Base-by-base conservation (phyloP, 768 basidiomycete species). In the Leccinum arenicola region DNA sequence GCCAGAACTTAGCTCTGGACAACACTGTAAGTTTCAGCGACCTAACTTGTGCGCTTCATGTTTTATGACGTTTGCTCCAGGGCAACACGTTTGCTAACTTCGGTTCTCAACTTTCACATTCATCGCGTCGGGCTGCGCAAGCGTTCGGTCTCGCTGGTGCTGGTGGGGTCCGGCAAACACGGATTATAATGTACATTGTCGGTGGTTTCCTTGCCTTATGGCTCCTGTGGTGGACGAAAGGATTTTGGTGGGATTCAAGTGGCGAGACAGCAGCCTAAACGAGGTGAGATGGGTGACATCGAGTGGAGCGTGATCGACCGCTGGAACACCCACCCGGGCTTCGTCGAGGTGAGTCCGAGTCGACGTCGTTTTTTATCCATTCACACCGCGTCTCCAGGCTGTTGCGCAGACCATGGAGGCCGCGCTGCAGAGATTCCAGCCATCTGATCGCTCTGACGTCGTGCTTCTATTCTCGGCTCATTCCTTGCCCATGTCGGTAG, bases 241-340 rank as follows among this genome's bases (percentile, higher is more conserved):
- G 73, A n/a, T 80, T 80, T 76, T 84, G 84, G 83, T 69, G 69
- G 66, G 40, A 49, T 21, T 67, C 64, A 9, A 56, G 56, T n/a
- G 62, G 60, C 21, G 48, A 67, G 97, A 96, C 55, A 97, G 95
- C 76, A 95, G 93, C 72, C 71, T 99, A 69, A 98, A 98, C 68
- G 97, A 99, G 73, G 87, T 29, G 87, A 83, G 54, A 75, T 80
- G 63, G 88, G 81, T 52, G 78, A 79, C 65, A 82, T 99, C 23
- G 83, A 93, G 68, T 99, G 97, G 97, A 96, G 92, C 70, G 95
- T 98, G 5, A 90, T 99, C 69, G 97, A 99, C 76, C 84, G 97
- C 29, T 99, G 97, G 97, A 95, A 93, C 9, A 93, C 93, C 7
- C 92, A 99, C 72, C 81, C 89, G 8, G 97, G 97, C 4, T 91